These are phyloP conservation scores for Acaromyces ingoldii DNA, from an alignment of 1,284 basidiomycete genomes.

Conservation along the genomic window DNA sequence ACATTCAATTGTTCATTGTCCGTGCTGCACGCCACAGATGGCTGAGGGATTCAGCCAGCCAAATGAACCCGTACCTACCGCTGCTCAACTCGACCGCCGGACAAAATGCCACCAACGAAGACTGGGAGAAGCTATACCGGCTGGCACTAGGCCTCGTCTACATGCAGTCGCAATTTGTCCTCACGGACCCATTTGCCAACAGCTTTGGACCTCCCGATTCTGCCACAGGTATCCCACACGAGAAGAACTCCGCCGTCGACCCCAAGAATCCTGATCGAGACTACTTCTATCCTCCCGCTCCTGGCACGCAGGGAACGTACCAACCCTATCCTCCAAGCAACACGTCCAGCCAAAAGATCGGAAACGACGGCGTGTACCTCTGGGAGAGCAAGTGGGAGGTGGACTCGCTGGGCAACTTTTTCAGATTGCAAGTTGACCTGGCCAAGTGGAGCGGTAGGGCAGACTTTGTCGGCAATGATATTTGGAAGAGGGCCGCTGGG, in stretches of 20 bases:
- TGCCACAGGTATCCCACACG: constrained; percentile 23
- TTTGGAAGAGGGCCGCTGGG: constrained; percentile 19
- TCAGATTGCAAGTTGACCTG: constrained; percentile 5
- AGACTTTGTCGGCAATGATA: constrained; percentile 25
- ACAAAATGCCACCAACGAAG: constrained; percentile 5
- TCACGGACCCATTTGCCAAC: constrained; percentile 25
- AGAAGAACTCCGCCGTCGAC: constrained; percentile 21
- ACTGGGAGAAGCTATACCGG: constrained; percentile 30
- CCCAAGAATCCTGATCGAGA: constrained; percentile 12
- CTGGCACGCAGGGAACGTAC: constrained; percentile 14
- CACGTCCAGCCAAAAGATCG: constrained; percentile 43
- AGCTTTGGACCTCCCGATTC: constrained; percentile 28
- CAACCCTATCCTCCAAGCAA: constrained; percentile 15
- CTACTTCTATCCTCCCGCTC: constrained; percentile 28
- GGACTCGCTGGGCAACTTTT: constrained; percentile 25
- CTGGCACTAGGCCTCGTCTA: constrained; percentile 26
- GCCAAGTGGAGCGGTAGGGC: constrained; percentile 3
- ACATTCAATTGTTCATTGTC: no score
- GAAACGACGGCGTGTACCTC: constrained; percentile 26
- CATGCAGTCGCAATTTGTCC: constrained; percentile 26
- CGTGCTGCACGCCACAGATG: no score
- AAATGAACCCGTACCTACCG: no score
- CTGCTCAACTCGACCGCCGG: constrained; percentile 14
- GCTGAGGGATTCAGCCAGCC: no score
- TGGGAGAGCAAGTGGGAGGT: constrained; percentile 46